These are phyloP conservation scores for Candolleomyces efflorescens DNA, from an alignment of 768 basidiomycete genomes.

Conservation along the genomic window DNA sequence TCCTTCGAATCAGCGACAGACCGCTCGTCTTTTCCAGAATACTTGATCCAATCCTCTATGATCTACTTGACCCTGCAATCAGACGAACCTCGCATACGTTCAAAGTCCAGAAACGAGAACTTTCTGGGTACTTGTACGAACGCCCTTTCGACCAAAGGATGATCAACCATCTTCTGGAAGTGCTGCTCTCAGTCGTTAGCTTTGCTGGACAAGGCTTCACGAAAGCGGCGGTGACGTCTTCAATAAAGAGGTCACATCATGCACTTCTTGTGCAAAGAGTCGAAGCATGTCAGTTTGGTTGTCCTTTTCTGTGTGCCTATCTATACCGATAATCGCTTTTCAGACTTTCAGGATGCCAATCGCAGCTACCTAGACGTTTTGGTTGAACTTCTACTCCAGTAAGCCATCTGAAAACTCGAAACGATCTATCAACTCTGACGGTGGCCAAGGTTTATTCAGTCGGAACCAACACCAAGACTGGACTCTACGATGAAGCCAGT, in stretches of 20 bases:
- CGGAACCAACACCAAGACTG: slow-evolving; percentile 59
- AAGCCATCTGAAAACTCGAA: slow-evolving; percentile 12
- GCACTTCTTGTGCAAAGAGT: slow-evolving; percentile 57
- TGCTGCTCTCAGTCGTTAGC: slow-evolving; percentile 68
- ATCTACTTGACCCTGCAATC: slow-evolving; percentile 69
- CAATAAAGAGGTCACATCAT: slow-evolving; percentile 63
- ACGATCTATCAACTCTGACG: too few relatives aligned
- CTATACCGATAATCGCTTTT: slow-evolving; percentile 19
- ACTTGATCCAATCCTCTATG: slow-evolving; percentile 81
- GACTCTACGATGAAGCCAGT: slow-evolving; percentile 50
- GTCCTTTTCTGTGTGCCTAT: neutral
- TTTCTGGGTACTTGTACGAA: slow-evolving; percentile 67
- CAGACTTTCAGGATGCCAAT: slow-evolving; percentile 42
- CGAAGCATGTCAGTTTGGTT: slow-evolving; percentile 44
- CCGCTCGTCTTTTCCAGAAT: slow-evolving; percentile 44
- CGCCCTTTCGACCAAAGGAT: slow-evolving; percentile 75
- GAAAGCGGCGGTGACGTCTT: slow-evolving; percentile 63
- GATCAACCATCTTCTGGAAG: slow-evolving; percentile 70
- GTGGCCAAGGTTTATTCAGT: slow-evolving; percentile 60
- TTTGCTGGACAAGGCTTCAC: slow-evolving; percentile 90
- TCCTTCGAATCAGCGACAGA: neutral
- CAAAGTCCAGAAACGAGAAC: slow-evolving; percentile 60
- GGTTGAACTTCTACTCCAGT: slow-evolving; percentile 72
- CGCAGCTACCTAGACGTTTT: slow-evolving; percentile 75
- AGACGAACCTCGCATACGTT: slow-evolving; percentile 42